Percentiles rank a stretch among this genome's conserved stretches.
Conservation (phyloP, 441 rosid genomes). For the Francoa sonchifolia region DNA sequence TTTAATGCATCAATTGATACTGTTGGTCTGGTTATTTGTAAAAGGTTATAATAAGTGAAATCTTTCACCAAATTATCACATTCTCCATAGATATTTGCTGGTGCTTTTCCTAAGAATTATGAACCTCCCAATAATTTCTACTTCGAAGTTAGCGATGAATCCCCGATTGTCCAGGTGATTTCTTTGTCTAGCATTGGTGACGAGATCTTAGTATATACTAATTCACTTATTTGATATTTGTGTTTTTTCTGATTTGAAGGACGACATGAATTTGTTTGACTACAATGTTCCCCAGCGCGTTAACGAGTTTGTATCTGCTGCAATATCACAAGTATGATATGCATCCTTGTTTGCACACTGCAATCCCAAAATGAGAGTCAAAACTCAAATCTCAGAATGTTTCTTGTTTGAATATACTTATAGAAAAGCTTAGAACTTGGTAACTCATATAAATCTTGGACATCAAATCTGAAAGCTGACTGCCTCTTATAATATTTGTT, state of each 20-base stretch:
- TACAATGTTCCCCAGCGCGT: conserved; percentile 95
- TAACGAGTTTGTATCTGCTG: conserved; percentile 81
- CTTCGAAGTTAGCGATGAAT: conserved; percentile 79
- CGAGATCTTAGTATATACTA: neutral
- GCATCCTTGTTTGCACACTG: neutral
- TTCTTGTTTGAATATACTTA: neutral
- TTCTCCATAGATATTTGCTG: conserved; percentile 70
- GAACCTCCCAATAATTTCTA: conserved; percentile 99
- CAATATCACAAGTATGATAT: conserved; percentile 65
- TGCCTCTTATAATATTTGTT: neutral
- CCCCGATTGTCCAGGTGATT: conserved; percentile 77
- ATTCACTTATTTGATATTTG: conserved; percentile 7
- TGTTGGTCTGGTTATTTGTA: neutral
- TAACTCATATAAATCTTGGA: neutral
- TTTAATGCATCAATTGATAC: neutral
- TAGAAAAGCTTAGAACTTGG: too few relatives aligned
- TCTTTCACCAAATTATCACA: conserved; percentile 7
- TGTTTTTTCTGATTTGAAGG: conserved; percentile 37
- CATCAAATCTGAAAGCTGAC: neutral
- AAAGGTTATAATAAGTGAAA: neutral
- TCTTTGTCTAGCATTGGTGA: conserved; percentile 1
- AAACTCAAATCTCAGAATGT: too few relatives aligned
- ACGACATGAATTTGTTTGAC: conserved; percentile 71
- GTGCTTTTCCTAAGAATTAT: conserved; percentile 88
- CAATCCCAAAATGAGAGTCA: too few relatives aligned